Evolutionary conservation across 2,329 filamentous ascomycete species (phyloP), one percentile per base, ranked within the genome.

Genomic region (Massarina eburnea): DNA sequence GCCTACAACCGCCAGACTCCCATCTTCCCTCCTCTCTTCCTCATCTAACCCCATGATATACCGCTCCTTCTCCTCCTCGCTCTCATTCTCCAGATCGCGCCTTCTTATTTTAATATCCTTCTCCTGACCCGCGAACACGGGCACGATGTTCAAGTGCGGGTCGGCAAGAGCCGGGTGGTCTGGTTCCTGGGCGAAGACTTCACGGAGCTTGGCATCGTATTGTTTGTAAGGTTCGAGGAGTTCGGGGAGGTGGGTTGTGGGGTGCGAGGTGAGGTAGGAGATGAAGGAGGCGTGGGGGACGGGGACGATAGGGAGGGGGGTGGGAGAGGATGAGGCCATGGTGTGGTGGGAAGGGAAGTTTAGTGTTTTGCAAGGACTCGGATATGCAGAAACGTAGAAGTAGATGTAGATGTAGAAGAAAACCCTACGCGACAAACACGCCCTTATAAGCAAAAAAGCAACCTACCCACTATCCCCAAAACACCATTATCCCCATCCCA

Each of bases 11-110:
- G 89, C 89, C 3, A 81, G 81, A 1, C 84, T 80, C 4, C 81
- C 85, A 62, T 82, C 71, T 0, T 74, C 58, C 39, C 83, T 83
- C 27, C 89, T 83, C 40, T 85, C 78, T 3, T 82, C 74, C 0
- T 80, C 71, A 0, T 79, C 76, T 21, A 91, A 76, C 5, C 80
- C 66, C 85, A 91, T 88, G 63, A 91, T 81, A 61, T 88, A 90
- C 57, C 46, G 80, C 12, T 81, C 77, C 58, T 79, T 82, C 56
- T 87, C 81, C 34, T 80, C 75, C 14, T 79, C 71, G 1, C 79
- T 75, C 67, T 90, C 86, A 2, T 66, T 48, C 1, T 72, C 74
- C 1, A 85, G 68, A 49, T 84, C 66, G 45, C 86, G 80, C 41
- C 85, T 84, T 36, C 83, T 80, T 41, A 84, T 79, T 48, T 76